Base-by-base conservation (phyloP, 2,329 filamentous ascomycete genomes). In the Colletotrichum musicola region DNA sequence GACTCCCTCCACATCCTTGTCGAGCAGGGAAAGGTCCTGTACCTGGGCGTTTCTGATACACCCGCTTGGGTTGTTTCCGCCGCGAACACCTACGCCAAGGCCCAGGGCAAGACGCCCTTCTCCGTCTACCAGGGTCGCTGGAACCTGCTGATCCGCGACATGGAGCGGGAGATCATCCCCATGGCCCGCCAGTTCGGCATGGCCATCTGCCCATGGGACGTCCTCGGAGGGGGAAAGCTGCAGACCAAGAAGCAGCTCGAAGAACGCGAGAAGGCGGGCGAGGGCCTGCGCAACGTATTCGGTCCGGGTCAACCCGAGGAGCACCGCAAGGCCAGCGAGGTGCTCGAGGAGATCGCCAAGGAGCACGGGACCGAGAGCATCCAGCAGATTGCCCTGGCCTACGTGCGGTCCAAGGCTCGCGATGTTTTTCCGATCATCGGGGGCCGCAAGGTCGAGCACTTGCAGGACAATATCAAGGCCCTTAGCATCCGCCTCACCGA, bases 141-240 rank as follows among this genome's bases (percentile, higher is more conserved):
- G 80, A 80, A 74, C 53, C 67, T 78, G 6, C 69, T 75, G 55
- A 20, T 61, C 22, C 76, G 80, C 12, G 79, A 81, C 65, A 72
- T 82, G 27, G 81, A 83, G 70, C 77, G 81, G 18, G 81, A 83
- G 4, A 81, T 83, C 51, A 72, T 84, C 12, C 82, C 82, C 4
- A 82, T 84, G 81, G 75, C 75, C 6, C 76, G 78, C 16, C 73
- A 77, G 25, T 80, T 79, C 38, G 81, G 81, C 63, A 82, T 84
- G 89, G 89, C 81, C 22, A 71, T 90, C 4, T 79, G 83, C 0
- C 88, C 89, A 0, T 92, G 88, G 88, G 89, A 87, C 57, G 86
- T 84, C 0, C 78, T 90, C 6, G 87, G 87, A 18, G 83, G 78
- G 78, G 86, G 86, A 47, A 79, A 80, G 62, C 84, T 87, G 76